Conservation (phyloP, 2,329 filamentous ascomycete genomes). For the Talaromyces sp. region DNA sequence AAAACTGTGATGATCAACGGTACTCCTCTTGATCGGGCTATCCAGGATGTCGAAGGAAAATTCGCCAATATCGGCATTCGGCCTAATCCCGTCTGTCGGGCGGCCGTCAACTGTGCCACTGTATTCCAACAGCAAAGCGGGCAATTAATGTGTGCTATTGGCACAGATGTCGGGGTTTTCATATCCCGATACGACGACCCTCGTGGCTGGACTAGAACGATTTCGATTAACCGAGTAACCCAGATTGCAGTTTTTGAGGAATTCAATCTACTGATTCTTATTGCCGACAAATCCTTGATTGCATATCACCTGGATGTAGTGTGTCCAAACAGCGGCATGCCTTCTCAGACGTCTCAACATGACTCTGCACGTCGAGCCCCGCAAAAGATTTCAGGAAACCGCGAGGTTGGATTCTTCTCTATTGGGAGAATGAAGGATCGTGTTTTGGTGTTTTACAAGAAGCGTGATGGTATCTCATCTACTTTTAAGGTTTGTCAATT, state of each 20-base stretch:
- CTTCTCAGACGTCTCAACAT: slow-evolving; percentile 46
- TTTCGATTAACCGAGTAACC: slow-evolving; percentile 70
- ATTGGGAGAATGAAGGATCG: slow-evolving; percentile 96
- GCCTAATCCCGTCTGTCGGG: slow-evolving; percentile 72
- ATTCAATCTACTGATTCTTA: slow-evolving; percentile 85
- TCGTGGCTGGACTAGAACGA: slow-evolving; percentile 80
- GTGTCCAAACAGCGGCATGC: slow-evolving; percentile 46
- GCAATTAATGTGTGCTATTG: slow-evolving; percentile 83
- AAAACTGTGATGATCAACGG: slow-evolving; percentile 76
- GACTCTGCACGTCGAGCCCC: slow-evolving; percentile 80
- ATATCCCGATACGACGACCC: slow-evolving; percentile 84
- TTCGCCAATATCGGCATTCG: slow-evolving; percentile 59
- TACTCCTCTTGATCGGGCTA: slow-evolving; percentile 85
- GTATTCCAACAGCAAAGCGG: slow-evolving; percentile 76
- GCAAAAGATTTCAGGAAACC: slow-evolving; percentile 76
- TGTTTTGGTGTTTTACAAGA: slow-evolving; percentile 93
- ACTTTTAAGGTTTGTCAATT: slow-evolving; percentile 62
- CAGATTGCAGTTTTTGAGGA: slow-evolving; percentile 94
- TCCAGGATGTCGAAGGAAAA: slow-evolving; percentile 76
- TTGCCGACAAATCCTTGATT: slow-evolving; percentile 84
- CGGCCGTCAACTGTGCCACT: slow-evolving; percentile 86
- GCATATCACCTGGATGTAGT: slow-evolving; percentile 91
- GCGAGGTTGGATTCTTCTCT: slow-evolving; percentile 95
- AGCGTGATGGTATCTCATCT: slow-evolving; percentile 83
- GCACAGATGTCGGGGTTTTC: slow-evolving; percentile 90